phyloP scores from a whole-genome alignment of 352 stramenopile genomes.

The Globisporangium rhizosaccharum region DNA sequence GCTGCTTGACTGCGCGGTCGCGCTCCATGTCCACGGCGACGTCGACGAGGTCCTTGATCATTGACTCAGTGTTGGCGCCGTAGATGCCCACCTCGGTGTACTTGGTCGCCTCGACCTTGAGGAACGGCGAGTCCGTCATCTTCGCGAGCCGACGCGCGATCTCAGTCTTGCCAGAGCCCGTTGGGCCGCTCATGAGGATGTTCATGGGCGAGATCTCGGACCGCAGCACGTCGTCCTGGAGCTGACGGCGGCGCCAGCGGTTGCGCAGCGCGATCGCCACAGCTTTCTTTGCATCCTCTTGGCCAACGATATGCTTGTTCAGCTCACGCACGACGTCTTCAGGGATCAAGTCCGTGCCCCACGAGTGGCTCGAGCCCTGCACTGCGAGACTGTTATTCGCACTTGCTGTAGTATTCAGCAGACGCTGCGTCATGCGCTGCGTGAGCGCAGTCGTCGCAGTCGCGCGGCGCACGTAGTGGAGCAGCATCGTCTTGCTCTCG shows the following conservation, averaged over 20 bases:
- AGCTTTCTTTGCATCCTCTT: constrained; percentile 95
- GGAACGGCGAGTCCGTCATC: constrained; percentile 96
- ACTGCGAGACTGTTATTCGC: constrained; percentile 8
- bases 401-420: neutral
- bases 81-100: constrained; percentile 99
- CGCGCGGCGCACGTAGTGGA: neutral
- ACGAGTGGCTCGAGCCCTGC: constrained; percentile 12
- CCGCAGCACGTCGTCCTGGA: constrained; percentile 78
- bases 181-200: constrained; percentile 99
- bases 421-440: neutral
- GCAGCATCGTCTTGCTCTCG: neutral
- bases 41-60: constrained; percentile 98
- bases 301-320: constrained; percentile 96
- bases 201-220: constrained; percentile 97
- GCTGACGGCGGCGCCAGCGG: constrained; percentile 94
- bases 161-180: constrained; percentile 97
- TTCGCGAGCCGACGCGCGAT: constrained; percentile 97
- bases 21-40: constrained; percentile 91
- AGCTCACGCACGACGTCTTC: constrained; percentile 91
- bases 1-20: constrained; percentile 65
- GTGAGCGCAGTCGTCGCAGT: neutral
- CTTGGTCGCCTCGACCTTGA: constrained; percentile 98
- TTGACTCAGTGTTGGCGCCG: constrained; percentile 97
- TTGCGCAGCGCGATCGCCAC: constrained; percentile 98
- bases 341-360: constrained; percentile 62